A percentile compares a stretch with the other conserved stretches of the same genome.
phyloP scores from a whole-genome alignment of 768 basidiomycete species.

The Pleurotus ostreatus region DNA sequence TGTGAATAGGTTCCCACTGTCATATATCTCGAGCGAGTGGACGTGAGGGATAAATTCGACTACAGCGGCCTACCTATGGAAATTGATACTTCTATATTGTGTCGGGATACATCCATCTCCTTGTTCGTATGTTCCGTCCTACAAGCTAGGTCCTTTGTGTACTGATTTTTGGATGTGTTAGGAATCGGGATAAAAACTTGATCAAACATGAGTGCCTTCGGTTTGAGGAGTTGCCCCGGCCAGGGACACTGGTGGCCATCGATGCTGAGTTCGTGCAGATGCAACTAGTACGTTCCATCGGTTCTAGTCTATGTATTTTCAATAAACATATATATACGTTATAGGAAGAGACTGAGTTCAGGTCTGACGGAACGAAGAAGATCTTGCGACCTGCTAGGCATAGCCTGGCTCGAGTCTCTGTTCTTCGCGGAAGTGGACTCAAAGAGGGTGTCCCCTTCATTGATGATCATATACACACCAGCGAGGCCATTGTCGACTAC shows the following conservation, averaged over 20 bases:
- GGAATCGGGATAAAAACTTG: conserved; percentile 67
- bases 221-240: conserved; percentile 73
- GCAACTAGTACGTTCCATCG: conserved; percentile 63
- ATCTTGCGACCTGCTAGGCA: conserved; percentile 88
- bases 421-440: conserved; percentile 79
- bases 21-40: conserved; percentile 82
- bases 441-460: conserved; percentile 89
- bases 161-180: conserved; percentile 21
- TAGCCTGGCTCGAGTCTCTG: conserved; percentile 92
- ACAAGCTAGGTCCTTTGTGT: background rate
- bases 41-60: conserved; percentile 55
- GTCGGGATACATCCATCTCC: conserved; percentile 86
- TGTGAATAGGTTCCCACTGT: conserved; percentile 70
- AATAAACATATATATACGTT: background rate
- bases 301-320: background rate
- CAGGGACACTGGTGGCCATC: conserved; percentile 88
- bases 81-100: conserved; percentile 72
- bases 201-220: conserved; percentile 78
- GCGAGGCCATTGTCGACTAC: conserved; percentile 93
- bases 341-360: conserved; percentile 92
- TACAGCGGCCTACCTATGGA: conserved; percentile 58
- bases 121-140: conserved; percentile 40
- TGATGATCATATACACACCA: conserved; percentile 97
- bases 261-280: conserved; percentile 98
- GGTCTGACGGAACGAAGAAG: conserved; percentile 92